phyloP scores from a whole-genome alignment of 768 basidiomycete species.

The Auricularia heimuer region DNA sequence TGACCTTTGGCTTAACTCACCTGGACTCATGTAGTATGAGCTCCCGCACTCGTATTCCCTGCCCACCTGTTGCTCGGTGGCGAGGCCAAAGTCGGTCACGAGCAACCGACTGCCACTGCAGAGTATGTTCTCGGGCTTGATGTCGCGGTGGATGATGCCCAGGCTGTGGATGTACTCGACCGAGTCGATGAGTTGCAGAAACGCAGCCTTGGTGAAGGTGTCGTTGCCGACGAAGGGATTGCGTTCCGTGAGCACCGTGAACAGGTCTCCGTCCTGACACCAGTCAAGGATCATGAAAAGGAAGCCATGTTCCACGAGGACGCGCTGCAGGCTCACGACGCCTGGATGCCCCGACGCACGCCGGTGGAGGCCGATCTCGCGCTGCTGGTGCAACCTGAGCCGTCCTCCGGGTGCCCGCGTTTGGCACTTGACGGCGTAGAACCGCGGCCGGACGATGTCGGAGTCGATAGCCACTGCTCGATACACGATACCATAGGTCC shows the following conservation, averaged over 20 bases:
- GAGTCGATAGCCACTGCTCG: slow-evolving; percentile 59
- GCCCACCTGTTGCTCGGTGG: slow-evolving; percentile 77
- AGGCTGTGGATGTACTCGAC: slow-evolving; percentile 87
- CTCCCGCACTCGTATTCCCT: slow-evolving; percentile 92
- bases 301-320: slow-evolving; percentile 48
- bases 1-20: slow-evolving; percentile 28
- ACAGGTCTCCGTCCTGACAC: slow-evolving; percentile 63
- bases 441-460: slow-evolving; percentile 31
- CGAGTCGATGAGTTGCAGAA: slow-evolving; percentile 87
- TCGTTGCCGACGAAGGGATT: slow-evolving; percentile 55
- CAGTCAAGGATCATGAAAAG: slow-evolving; percentile 86
- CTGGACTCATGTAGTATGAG: slow-evolving; percentile 97
- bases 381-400: slow-evolving; percentile 36
- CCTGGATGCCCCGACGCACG: slow-evolving; percentile 48
- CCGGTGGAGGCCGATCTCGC: slow-evolving; percentile 57
- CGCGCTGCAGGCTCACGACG: slow-evolving; percentile 59
- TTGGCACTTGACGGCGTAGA: slow-evolving; percentile 90
- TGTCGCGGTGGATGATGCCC: slow-evolving; percentile 89
- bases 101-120: slow-evolving; percentile 71
- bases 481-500: slow-evolving; percentile 94
- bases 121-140: slow-evolving; percentile 94
- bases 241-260: slow-evolving; percentile 32
- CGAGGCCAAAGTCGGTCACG: slow-evolving; percentile 91
- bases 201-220: slow-evolving; percentile 76
- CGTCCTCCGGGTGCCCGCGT: slow-evolving; percentile 33